Base-by-base conservation (phyloP, 305 asterid genomes). In the Fraxinus xanthoxyloides region DNA sequence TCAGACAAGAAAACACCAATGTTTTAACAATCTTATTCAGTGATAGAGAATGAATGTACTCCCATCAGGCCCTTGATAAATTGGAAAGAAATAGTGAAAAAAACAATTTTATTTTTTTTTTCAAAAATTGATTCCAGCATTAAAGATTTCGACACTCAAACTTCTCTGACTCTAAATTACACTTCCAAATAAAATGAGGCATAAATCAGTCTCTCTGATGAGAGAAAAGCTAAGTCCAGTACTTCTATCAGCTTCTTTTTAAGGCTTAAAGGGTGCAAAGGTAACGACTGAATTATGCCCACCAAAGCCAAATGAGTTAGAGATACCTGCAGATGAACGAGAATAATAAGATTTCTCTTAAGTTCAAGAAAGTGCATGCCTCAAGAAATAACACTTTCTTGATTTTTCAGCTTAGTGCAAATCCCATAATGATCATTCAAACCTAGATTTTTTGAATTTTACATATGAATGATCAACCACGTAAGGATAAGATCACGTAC, bases 221-320 rank as follows among this genome's bases (percentile, higher is more conserved):
- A 13, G 73, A 31, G 72, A 13, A 21, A 24, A 54, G 32, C 43
- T 15, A 72, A 77, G 43, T 48, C 23, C 23, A 32, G 70, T 48
- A 73, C 63, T 77, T 34, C 5, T 28, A 43, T 70, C 75, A 28
- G 30, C 23, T 17, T 31, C 48, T 8, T 59, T 89, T 65, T 65
- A 90, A 75, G 89, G 92, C 80, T 85, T 84, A 85, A 81, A 90
- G 40, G 94, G 92, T 12, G 92, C 89, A 75, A 91, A 92, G 19
- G 82, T 91, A 48, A 85, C 91, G 40, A 86, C 91, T 0, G 93
- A 92, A 82, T 92, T 91, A 82, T 87, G 95, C 77, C 95, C 95
- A 8, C 92, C 92, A 35, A 90, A 89, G 72, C 97, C 92, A 12
- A 90, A 90, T 40, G 95, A 89, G 84, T 93, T 91, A 0, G 97